phyloP scores from a whole-genome alignment of 2,329 filamentous ascomycete genomes.

The Sclerotinia spermophila region DNA sequence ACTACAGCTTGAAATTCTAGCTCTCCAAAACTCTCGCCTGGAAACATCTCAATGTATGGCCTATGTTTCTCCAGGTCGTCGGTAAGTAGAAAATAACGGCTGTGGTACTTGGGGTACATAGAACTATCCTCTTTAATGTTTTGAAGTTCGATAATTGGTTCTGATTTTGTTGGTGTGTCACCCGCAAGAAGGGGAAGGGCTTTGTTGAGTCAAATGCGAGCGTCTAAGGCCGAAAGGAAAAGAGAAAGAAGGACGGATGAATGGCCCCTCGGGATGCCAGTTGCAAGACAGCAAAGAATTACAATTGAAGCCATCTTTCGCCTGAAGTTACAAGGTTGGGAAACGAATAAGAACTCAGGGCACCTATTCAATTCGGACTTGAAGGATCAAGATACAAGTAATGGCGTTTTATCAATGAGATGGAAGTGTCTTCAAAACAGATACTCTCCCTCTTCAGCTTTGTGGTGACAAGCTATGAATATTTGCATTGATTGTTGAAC shows the following conservation, averaged over 20 bases:
- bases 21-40: not conserved
- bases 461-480: not conserved
- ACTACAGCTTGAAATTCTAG: not conserved
- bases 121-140: not conserved
- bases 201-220: not conserved
- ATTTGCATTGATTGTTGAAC: not conserved
- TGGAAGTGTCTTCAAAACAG: not conserved
- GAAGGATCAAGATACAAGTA: not conserved
- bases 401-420: not conserved
- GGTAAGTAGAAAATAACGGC: not conserved
- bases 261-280: not conserved
- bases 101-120: not conserved
- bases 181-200: not conserved
- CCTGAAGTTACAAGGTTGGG: not conserved
- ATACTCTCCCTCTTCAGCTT: not conserved
- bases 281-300: not conserved
- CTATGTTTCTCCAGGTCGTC: not conserved
- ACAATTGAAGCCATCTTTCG: not conserved
- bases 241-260: not conserved
- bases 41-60: constrained; percentile 8
- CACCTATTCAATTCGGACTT: not conserved
- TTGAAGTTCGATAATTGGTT: not conserved
- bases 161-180: not conserved
- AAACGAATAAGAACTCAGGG: not conserved
- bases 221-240: not conserved